phyloP scores from a whole-genome alignment of 2,329 filamentous ascomycete species.

The Rhynchosporium agropyri region DNA sequence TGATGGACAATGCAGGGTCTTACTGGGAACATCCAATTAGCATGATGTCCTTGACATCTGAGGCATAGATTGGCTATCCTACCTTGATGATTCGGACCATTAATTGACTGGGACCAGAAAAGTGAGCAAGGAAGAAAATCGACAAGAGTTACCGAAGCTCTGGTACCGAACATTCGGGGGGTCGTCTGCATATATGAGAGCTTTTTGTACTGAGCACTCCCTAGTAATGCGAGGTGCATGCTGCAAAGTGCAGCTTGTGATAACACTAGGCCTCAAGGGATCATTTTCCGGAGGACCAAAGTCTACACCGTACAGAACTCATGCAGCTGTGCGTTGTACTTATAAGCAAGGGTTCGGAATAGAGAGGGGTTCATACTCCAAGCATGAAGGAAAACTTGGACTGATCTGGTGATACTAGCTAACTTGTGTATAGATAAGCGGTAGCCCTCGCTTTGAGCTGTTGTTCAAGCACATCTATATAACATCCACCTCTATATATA shows the following conservation, averaged over 20 bases:
- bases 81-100: background rate
- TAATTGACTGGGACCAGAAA: background rate
- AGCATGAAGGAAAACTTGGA: too few relatives aligned
- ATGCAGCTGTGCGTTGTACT: background rate
- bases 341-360: slow-evolving; percentile 7
- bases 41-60: background rate
- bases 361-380: slow-evolving; percentile 6
- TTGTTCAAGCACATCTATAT: too few relatives aligned
- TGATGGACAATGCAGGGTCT: background rate
- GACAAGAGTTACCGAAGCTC: background rate
- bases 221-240: background rate
- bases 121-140: background rate
- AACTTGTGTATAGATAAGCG: too few relatives aligned
- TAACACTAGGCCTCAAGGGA: background rate
- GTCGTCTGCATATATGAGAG: slow-evolving; percentile 3
- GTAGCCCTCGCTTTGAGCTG: too few relatives aligned
- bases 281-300: background rate
- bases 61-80: background rate
- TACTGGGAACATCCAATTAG: background rate
- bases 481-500: too few relatives aligned
- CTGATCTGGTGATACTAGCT: too few relatives aligned
- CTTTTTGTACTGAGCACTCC: background rate
- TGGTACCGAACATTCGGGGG: background rate
- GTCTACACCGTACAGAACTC: background rate
- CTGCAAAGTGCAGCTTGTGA: background rate